These are phyloP conservation scores for Thermothelomyces thermophilus DNA, from an alignment of 2,329 filamentous ascomycete species.

Conservation along the genomic window DNA sequence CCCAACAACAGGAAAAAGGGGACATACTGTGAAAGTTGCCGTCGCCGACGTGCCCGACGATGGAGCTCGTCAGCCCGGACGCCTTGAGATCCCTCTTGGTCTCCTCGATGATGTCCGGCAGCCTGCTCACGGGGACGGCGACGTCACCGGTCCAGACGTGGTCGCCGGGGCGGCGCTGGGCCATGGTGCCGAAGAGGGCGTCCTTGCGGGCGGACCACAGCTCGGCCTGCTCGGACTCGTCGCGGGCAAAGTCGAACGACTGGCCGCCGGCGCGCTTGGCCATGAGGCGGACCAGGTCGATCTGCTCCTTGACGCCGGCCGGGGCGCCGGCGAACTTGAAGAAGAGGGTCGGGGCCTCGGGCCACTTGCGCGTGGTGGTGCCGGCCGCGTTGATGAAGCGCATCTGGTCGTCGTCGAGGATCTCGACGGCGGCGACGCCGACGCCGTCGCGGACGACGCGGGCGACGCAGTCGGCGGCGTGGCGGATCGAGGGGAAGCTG, in stretches of 20 bases:
- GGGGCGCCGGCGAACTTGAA: slow-evolving; percentile 77
- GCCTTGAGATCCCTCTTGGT: slow-evolving; percentile 65
- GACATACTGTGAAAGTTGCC: slow-evolving; percentile 54
- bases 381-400: slow-evolving; percentile 59
- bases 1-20: not conserved
- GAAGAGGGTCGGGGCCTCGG: slow-evolving; percentile 69
- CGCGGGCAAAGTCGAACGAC: slow-evolving; percentile 71
- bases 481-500: slow-evolving; percentile 51
- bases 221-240: slow-evolving; percentile 62
- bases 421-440: slow-evolving; percentile 84
- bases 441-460: slow-evolving; percentile 74
- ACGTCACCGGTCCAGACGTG: slow-evolving; percentile 83
- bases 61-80: slow-evolving; percentile 66
- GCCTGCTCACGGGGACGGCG: slow-evolving; percentile 68
- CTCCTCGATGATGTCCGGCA: slow-evolving; percentile 71
- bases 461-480: slow-evolving; percentile 72
- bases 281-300: slow-evolving; percentile 58
- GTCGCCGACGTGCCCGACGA: slow-evolving; percentile 66
- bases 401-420: slow-evolving; percentile 90
- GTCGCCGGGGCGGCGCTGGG: slow-evolving; percentile 57
- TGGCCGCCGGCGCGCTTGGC: slow-evolving; percentile 56
- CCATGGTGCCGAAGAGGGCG: slow-evolving; percentile 74
- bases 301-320: slow-evolving; percentile 69
- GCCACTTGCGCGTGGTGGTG: slow-evolving; percentile 60
- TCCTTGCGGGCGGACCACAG: slow-evolving; percentile 82